phyloP scores from a whole-genome alignment of 768 basidiomycete species.

The Lepiota venenata region DNA sequence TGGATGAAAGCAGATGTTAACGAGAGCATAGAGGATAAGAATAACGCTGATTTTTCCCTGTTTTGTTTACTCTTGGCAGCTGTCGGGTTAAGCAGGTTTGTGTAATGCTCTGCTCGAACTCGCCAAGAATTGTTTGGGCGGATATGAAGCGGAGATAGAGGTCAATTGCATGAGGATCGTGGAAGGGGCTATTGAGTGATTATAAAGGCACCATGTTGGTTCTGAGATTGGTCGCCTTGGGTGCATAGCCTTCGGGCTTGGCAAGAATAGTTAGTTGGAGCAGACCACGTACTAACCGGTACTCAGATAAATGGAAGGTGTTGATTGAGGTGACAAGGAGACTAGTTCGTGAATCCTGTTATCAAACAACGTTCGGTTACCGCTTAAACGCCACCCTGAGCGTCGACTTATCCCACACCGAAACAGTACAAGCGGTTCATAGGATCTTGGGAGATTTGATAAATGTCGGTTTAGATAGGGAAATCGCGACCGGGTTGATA shows the following conservation, averaged over 20 bases:
- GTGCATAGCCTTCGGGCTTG: slow-evolving; percentile 1
- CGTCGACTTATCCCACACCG: neutral
- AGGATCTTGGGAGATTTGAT: neutral
- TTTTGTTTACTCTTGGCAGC: slow-evolving; percentile 8
- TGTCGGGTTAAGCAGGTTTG: neutral
- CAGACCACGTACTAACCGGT: neutral
- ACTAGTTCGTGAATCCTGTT: neutral
- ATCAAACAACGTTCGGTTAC: slow-evolving; percentile 6
- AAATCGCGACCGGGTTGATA: neutral
- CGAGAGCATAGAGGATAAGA: neutral
- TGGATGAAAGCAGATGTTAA: slow-evolving; percentile 4
- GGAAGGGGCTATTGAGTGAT: neutral
- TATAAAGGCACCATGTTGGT: neutral
- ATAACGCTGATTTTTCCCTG: slow-evolving; percentile 14
- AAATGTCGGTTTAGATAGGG: neutral
- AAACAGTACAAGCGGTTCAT: neutral
- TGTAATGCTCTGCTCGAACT: neutral
- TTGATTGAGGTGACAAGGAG: neutral
- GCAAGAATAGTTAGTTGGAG: neutral
- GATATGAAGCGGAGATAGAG: slow-evolving; percentile 27
- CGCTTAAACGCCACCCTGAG: slow-evolving; percentile 25
- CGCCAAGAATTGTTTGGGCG: slow-evolving; percentile 15
- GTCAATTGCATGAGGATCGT: slow-evolving; percentile 7
- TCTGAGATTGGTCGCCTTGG: neutral
- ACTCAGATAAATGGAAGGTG: neutral